Evolutionary conservation across 768 basidiomycete genomes (phyloP).

Genomic region (Lactarius deliciosus): DNA sequence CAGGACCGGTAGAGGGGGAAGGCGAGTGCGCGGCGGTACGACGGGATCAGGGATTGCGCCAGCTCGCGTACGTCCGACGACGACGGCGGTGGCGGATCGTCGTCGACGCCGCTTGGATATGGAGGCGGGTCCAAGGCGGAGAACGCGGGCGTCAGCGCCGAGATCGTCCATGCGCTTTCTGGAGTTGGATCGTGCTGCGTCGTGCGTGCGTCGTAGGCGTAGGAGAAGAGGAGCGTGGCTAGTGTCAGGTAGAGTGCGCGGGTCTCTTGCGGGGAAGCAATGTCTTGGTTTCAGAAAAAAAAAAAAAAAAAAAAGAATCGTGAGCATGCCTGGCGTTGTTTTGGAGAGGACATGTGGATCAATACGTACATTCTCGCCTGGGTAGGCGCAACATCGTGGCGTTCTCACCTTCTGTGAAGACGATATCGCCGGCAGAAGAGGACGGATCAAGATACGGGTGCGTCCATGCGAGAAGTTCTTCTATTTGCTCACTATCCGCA

Average conservation of each 20-base stretch:
- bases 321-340: not conserved
- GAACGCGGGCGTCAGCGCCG: conserved; percentile 69
- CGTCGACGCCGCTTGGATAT: conserved; percentile 34
- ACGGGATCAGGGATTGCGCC: conserved; percentile 51
- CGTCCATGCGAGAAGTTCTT: conserved; percentile 65
- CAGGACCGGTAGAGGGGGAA: conserved; percentile 84
- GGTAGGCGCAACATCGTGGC: conserved; percentile 57
- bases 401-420: conserved; percentile 74
- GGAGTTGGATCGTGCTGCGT: conserved; percentile 78
- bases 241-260: conserved; percentile 68
- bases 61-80: conserved; percentile 48
- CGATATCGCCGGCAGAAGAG: conserved; percentile 37
- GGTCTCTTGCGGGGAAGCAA: conserved; percentile 54
- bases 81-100: not conserved
- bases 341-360: not conserved
- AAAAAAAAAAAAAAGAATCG: not conserved
- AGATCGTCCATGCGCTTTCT: conserved; percentile 87
- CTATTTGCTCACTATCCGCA: conserved; percentile 72
- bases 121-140: conserved; percentile 77
- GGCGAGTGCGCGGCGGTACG: conserved; percentile 71
- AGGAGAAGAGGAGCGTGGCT: conserved; percentile 71
- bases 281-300: conserved; percentile 45
- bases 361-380: conserved; percentile 50
- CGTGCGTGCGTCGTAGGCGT: conserved; percentile 77
- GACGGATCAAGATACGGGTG: conserved; percentile 47